Evolutionary conservation across 2,329 filamentous ascomycete species (phyloP).

Genomic region (Fusarium sp.): DNA sequence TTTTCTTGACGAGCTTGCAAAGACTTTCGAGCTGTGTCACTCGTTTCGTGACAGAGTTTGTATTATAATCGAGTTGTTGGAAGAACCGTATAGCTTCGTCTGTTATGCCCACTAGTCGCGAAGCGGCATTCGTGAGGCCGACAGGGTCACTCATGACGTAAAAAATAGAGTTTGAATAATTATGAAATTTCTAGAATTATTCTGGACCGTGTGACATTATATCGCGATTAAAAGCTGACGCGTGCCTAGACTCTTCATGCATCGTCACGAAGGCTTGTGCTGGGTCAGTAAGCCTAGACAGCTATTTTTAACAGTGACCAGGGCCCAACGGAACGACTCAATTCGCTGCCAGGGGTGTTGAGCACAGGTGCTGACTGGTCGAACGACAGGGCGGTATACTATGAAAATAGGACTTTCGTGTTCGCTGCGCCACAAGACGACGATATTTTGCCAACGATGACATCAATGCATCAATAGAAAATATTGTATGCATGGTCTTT

Average conservation of each 20-base stretch:
- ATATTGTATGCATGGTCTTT: background rate
- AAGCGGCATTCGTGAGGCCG: constrained; percentile 2
- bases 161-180: background rate
- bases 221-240: background rate
- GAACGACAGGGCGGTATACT: too few species aligned
- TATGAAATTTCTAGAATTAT: background rate
- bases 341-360: background rate
- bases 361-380: background rate
- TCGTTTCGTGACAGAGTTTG: background rate
- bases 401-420: constrained; percentile 1
- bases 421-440: constrained; percentile 10
- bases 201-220: background rate
- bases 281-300: background rate
- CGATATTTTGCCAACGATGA: background rate
- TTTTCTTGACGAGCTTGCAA: background rate
- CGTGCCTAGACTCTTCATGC: background rate
- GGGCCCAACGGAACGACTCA: background rate
- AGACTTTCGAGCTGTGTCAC: background rate
- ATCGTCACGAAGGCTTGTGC: background rate
- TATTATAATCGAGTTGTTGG: background rate
- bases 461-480: background rate
- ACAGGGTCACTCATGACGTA: background rate
- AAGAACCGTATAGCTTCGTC: constrained; percentile 22
- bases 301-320: constrained; percentile 15
- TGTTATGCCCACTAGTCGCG: constrained; percentile 6